These are phyloP conservation scores for Chrysopogon serrulatus DNA, from an alignment of 176 grass and related monocot genomes.

Conservation along the genomic window DNA sequence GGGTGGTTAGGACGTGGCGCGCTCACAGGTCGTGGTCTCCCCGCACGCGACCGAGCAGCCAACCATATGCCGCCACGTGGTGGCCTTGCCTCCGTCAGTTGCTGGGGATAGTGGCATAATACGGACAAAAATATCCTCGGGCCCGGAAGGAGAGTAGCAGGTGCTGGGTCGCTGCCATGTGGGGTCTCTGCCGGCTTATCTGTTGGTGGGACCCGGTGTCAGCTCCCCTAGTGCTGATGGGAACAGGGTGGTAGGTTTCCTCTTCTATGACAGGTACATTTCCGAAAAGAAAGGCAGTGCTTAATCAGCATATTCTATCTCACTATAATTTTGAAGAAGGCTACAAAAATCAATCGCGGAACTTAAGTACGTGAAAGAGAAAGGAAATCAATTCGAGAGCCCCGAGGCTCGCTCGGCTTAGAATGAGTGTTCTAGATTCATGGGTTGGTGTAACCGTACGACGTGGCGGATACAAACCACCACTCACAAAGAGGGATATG, in stretches of 20 bases:
- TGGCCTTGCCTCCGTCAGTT: constrained; percentile 22
- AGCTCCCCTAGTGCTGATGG: background rate
- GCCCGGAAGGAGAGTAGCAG: background rate
- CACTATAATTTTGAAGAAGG: background rate
- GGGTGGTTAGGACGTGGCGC: constrained; percentile 27
- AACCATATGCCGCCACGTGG: constrained; percentile 14
- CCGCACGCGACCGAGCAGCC: background rate
- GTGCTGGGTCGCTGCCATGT: background rate
- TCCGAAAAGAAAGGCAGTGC: background rate
- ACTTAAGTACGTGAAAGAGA: background rate
- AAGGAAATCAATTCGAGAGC: background rate
- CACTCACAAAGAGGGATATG: no score
- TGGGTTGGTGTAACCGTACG: background rate
- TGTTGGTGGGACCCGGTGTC: background rate
- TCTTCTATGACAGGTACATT: background rate
- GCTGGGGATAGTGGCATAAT: constrained; percentile 12
- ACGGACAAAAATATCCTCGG: constrained; percentile 43
- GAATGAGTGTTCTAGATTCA: background rate
- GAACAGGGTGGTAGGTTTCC: constrained; percentile 1
- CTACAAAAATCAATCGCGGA: background rate
- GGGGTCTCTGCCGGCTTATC: background rate
- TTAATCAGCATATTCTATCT: background rate
- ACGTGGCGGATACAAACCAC: no score
- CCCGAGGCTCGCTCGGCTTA: background rate
- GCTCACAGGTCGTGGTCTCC: background rate